A percentile compares a stretch with the other conserved stretches of the same genome.
Conservation (phyloP, 768 basidiomycete genomes). For the Collybiopsis luxurians region DNA sequence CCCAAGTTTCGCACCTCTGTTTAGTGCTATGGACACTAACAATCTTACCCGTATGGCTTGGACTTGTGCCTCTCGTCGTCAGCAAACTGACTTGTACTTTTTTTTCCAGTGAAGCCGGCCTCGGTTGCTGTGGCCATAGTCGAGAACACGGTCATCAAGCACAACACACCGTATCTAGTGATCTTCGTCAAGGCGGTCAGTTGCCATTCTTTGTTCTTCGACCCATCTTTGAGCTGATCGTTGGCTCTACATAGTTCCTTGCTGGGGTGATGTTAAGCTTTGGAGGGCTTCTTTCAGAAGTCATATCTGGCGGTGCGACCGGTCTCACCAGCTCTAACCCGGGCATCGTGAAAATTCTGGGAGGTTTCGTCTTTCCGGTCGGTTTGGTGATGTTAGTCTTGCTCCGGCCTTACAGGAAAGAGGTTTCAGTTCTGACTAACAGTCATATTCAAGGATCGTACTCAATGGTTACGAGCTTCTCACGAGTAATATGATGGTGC, state of each 20-base stretch:
- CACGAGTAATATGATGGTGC: constrained; percentile 77
- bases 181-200: constrained; percentile 70
- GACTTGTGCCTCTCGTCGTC: background rate
- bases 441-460: constrained; percentile 50
- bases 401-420: background rate
- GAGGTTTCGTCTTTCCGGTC: constrained; percentile 71
- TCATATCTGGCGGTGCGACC: constrained; percentile 58
- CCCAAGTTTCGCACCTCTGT: background rate
- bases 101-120: constrained; percentile 39
- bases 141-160: constrained; percentile 57
- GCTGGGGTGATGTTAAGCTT: constrained; percentile 77
- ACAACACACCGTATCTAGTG: constrained; percentile 56
- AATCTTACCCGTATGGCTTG: background rate
- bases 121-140: constrained; percentile 59
- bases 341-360: constrained; percentile 63
- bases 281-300: constrained; percentile 60
- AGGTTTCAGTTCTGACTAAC: background rate
- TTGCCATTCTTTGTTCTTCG: constrained; percentile 4
- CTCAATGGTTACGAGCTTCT: constrained; percentile 68
- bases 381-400: constrained; percentile 67
- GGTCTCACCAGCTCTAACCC: constrained; percentile 53
- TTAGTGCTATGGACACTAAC: background rate
- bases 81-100: too few relatives aligned
- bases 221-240: background rate
- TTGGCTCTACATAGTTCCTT: constrained; percentile 52